Evolutionary conservation across 225 moss, liverwort and hornwort genomes (phyloP), one percentile per base, ranked within the genome.

Genomic region (Anthoceros angustus): DNA sequence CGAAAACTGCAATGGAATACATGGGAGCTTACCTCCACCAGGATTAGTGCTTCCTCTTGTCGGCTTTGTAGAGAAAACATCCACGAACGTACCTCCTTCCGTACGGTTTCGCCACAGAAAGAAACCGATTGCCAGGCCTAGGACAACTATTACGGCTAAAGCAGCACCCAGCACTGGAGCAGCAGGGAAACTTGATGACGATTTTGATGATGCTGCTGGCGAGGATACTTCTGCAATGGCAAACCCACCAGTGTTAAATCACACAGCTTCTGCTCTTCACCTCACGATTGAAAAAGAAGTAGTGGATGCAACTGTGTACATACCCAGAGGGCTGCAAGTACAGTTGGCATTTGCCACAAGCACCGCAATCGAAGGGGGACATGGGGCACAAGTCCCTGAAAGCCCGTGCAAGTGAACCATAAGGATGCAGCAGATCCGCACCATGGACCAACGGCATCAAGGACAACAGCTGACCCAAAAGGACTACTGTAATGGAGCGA

Each of bases 1-100:
- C 32, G 32, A 32, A 11, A 2, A 6, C 16, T 46, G 16, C 12
- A 4, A 55, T 20, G 55, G n/a, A 55, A 12, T 48, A 48, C 5
- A 18, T 55, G 14, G 55, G n/a, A 55, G 55, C 23, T 55, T 15
- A 55, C 55, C 55, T 55, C 55, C 55, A 55, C 55, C 55, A 55
- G 1, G 18, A 20, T 23, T 8, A 23, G n/a, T 55, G 55, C 10
- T 23, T 20, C 2, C 55, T 23, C 55, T 55, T 20, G 55, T 15
- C 23, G 55, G 5, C 55, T 55, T 55, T 55, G n/a, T 55, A 1
- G 55, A 55, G 55, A 55, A 55, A 55, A 55, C 55, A 23, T 55
- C 55, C 23, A 23, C 55, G 18, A 18, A 55, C 4, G 55, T 1
- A 55, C 23, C 7, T 23, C 5, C 55, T 5, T 55, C 55, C 55